phyloP scores from a whole-genome alignment of 169 alveolate species.

The Blepharisma undulans region DNA sequence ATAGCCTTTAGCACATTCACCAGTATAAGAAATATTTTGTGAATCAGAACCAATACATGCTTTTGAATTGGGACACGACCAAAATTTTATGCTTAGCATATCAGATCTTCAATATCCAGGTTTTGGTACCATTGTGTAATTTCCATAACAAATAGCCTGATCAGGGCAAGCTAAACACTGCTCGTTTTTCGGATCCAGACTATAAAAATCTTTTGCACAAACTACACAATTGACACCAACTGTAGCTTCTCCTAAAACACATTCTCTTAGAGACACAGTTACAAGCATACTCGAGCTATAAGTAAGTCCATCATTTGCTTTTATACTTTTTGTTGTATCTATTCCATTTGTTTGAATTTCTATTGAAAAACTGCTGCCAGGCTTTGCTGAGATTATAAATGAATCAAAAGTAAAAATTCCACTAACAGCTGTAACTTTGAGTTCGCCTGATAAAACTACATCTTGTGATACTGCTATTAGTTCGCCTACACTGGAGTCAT shows the following conservation, averaged over 20 bases:
- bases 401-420: not conserved
- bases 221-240: not conserved
- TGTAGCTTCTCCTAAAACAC: not conserved
- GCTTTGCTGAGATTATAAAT: not conserved
- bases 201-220: not conserved
- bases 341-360: not conserved
- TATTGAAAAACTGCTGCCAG: not conserved
- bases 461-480: not conserved
- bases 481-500: not conserved
- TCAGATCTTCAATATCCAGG: conserved; percentile 61
- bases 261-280: not conserved
- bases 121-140: conserved; percentile 48
- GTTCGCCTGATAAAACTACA: conserved; percentile 3
- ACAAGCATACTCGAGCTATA: not conserved
- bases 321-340: not conserved
- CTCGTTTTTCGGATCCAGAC: not conserved
- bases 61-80: conserved; percentile 38
- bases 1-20: not conserved
- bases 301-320: not conserved
- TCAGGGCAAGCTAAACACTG: conserved; percentile 17
- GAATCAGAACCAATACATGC: conserved; percentile 27
- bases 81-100: conserved; percentile 35
- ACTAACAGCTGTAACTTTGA: not conserved
- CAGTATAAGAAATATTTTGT: not conserved
- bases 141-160: conserved; percentile 57